Percentiles rank a stretch among this genome's conserved stretches.
Conservation (phyloP, 1,284 basidiomycete species). For the Boletus sp. region DNA sequence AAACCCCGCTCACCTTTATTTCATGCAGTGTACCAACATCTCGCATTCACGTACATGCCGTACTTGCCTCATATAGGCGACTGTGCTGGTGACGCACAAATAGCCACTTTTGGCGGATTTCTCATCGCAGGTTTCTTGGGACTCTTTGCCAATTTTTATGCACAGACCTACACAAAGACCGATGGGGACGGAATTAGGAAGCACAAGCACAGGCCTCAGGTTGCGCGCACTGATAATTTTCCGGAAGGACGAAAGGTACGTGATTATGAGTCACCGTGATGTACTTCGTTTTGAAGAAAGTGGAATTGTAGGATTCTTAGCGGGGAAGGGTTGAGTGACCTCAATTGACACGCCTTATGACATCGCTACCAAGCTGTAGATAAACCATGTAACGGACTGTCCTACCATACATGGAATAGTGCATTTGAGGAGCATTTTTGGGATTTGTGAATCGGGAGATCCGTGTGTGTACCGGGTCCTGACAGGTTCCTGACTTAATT, state of each 20-base stretch:
- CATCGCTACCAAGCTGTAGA: too few relatives aligned
- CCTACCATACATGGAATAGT: too few relatives aligned
- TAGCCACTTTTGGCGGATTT: slow-evolving; percentile 82
- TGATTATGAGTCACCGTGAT: not conserved
- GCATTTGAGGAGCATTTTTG: too few relatives aligned
- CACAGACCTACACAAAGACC: slow-evolving; percentile 71
- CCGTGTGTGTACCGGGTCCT: too few relatives aligned
- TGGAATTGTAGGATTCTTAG: not conserved
- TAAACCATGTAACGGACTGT: too few relatives aligned
- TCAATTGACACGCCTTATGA: too few relatives aligned
- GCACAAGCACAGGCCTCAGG: not conserved
- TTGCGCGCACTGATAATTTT: not conserved
- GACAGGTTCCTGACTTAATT: not conserved
- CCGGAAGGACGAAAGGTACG: not conserved
- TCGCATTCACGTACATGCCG: slow-evolving; percentile 62
- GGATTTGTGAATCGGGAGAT: too few relatives aligned
- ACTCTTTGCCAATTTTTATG: slow-evolving; percentile 89
- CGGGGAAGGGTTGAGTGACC: not conserved
- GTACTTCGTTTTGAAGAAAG: not conserved
- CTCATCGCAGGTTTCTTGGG: slow-evolving; percentile 86
- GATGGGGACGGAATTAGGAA: not conserved
- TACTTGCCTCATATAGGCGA: slow-evolving; percentile 68
- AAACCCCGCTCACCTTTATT: slow-evolving; percentile 8
- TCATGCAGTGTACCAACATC: slow-evolving; percentile 76
- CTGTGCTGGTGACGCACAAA: slow-evolving; percentile 84